Evolutionary conservation across 1,284 basidiomycete species (phyloP).

Genomic region (Pseudozyma flocculosa): DNA sequence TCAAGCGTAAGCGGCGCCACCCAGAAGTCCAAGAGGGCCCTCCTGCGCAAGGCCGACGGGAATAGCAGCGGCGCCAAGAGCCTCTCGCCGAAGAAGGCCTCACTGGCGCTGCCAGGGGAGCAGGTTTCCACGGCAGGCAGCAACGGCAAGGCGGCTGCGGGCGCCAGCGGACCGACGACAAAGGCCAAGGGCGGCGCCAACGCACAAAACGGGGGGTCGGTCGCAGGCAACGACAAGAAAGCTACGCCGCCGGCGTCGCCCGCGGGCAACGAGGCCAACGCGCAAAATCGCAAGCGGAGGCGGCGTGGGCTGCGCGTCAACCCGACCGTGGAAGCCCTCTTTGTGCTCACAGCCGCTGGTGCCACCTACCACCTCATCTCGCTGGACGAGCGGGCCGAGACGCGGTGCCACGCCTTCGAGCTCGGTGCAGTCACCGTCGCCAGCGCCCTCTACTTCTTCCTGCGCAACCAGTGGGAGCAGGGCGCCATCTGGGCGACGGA

Average conservation of each 20-base stretch:
- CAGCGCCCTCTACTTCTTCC: conserved; percentile 36
- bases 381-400: conserved; percentile 16
- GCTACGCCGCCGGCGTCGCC: conserved; percentile 1
- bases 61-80: conserved; percentile 2
- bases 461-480: conserved; percentile 24
- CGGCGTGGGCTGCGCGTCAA: conserved; percentile 21
- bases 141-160: conserved; percentile 1
- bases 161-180: conserved; percentile 7
- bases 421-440: conserved; percentile 27
- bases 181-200: conserved; percentile 13
- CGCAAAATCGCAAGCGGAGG: background rate
- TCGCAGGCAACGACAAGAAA: conserved; percentile 6
- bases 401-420: conserved; percentile 30
- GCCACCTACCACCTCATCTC: conserved; percentile 23
- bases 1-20: no score
- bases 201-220: conserved; percentile 7
- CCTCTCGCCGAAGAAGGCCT: conserved; percentile 10
- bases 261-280: background rate
- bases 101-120: conserved; percentile 9
- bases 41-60: background rate
- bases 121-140: conserved; percentile 3
- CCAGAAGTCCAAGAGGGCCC: background rate
- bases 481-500: conserved; percentile 50
- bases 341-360: conserved; percentile 25
- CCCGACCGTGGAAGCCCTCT: conserved; percentile 24